A percentile compares a stretch with the other conserved stretches of the same genome.
Conservation (phyloP, 2,329 filamentous ascomycete genomes). For the Fusarium nurragi region DNA sequence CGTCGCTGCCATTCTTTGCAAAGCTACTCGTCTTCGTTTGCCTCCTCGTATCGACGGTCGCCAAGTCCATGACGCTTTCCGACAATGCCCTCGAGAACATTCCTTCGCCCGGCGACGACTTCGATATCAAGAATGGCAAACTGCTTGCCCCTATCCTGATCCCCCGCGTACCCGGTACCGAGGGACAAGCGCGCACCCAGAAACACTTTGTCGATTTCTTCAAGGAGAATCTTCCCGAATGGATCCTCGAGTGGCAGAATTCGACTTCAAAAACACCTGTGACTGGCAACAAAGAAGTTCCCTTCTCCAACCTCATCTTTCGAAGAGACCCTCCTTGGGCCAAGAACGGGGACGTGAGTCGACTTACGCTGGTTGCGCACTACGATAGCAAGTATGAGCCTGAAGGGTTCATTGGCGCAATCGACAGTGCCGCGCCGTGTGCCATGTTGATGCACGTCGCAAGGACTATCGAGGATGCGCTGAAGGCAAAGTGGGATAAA, state of each 20-base stretch:
- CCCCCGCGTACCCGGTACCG: slow-evolving; percentile 87
- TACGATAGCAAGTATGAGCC: slow-evolving; percentile 88
- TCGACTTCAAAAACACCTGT: slow-evolving; percentile 85
- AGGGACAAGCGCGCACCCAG: slow-evolving; percentile 76
- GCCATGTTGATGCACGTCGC: slow-evolving; percentile 92
- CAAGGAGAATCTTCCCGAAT: slow-evolving; percentile 74
- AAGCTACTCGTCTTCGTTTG: slow-evolving; percentile 30
- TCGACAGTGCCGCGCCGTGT: slow-evolving; percentile 92
- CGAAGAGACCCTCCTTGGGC: slow-evolving; percentile 89
- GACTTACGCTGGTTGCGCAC: slow-evolving; percentile 89
- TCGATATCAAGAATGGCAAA: slow-evolving; percentile 78
- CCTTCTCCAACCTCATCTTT: slow-evolving; percentile 88
- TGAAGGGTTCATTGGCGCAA: slow-evolving; percentile 90
- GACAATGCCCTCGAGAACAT: slow-evolving; percentile 78
- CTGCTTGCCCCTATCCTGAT: slow-evolving; percentile 88
- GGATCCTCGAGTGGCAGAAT: slow-evolving; percentile 87
- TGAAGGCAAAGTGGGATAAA: slow-evolving; percentile 83
- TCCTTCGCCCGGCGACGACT: slow-evolving; percentile 76
- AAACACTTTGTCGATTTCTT: slow-evolving; percentile 90
- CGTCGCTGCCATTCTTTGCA: slow-evolving; percentile 31
- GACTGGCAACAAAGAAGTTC: slow-evolving; percentile 74
- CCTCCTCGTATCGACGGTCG: slow-evolving; percentile 40
- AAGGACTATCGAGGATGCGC: slow-evolving; percentile 78
- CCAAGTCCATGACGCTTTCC: slow-evolving; percentile 67
- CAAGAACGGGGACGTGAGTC: slow-evolving; percentile 75